These are phyloP conservation scores for Fusarium robinianum DNA, from an alignment of 2,329 filamentous ascomycete species.

Conservation along the genomic window DNA sequence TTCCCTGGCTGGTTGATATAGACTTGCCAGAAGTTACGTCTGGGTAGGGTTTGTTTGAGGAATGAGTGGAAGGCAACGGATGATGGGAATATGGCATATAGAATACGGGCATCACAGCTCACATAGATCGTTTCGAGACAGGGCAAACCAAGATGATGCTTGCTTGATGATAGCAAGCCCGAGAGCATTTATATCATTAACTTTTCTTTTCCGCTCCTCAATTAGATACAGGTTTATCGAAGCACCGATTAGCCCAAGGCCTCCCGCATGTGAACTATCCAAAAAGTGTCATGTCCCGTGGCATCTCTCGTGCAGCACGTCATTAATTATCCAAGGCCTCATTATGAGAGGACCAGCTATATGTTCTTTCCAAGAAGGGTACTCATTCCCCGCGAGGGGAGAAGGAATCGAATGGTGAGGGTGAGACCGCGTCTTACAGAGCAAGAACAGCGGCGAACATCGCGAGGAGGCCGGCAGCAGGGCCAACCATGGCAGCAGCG, in stretches of 20 bases:
- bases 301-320: neutral
- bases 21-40: too few relatives aligned
- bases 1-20: constrained; percentile 59
- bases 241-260: neutral
- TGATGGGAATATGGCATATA: neutral
- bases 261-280: constrained; percentile 5
- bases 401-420: too few relatives aligned
- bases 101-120: neutral
- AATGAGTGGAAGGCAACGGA: neutral
- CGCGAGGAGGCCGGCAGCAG: constrained; percentile 39
- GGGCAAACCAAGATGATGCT: neutral
- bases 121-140: neutral
- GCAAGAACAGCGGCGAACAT: constrained; percentile 40
- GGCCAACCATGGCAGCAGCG: constrained; percentile 33
- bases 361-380: too few relatives aligned
- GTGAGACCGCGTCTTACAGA: too few relatives aligned
- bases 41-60: neutral
- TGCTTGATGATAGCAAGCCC: constrained; percentile 20
- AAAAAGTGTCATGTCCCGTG: constrained; percentile 5
- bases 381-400: too few relatives aligned
- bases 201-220: constrained; percentile 11
- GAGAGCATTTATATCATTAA: constrained; percentile 21
- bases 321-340: constrained; percentile 13
- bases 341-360: neutral
- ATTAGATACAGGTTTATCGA: constrained; percentile 11